Conservation (phyloP, 2,329 filamentous ascomycete genomes). For the Fusarium newnesense region DNA sequence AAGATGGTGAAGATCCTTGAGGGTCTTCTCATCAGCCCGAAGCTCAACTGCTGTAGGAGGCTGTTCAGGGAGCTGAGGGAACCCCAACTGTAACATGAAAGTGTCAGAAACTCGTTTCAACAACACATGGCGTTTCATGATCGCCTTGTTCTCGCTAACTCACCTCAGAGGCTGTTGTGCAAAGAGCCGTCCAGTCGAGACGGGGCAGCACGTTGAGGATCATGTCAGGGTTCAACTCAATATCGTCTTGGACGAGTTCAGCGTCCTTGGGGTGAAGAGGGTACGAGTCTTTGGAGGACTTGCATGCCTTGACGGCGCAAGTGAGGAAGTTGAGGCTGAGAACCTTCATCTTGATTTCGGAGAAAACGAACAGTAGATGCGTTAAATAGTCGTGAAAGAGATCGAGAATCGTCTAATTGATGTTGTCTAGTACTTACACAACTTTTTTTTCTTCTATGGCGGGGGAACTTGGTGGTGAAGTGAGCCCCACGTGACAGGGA, state of each 20-base stretch:
- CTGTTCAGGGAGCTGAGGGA: constrained; percentile 75
- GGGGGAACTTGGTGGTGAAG: constrained; percentile 28
- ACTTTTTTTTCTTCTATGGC: constrained; percentile 45
- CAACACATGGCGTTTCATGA: background rate
- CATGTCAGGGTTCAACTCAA: constrained; percentile 83
- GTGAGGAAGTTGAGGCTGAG: constrained; percentile 96
- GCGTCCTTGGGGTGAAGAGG: constrained; percentile 93
- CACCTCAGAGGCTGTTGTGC: constrained; percentile 81
- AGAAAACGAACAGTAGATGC: background rate
- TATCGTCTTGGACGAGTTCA: constrained; percentile 87
- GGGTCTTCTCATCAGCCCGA: constrained; percentile 72
- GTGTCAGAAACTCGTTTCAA: constrained; percentile 17
- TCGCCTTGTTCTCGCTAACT: constrained; percentile 32
- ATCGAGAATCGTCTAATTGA: constrained; percentile 1
- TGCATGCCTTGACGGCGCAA: constrained; percentile 96
- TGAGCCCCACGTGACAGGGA: constrained; percentile 47
- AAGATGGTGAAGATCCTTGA: constrained; percentile 82
- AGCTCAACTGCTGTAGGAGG: constrained; percentile 72
- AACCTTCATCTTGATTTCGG: constrained; percentile 77
- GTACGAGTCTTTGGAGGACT: constrained; percentile 80
- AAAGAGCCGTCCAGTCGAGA: constrained; percentile 87
- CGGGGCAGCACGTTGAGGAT: constrained; percentile 86
- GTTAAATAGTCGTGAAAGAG: background rate
- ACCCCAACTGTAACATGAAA: constrained; percentile 71
- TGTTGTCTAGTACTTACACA: constrained; percentile 43